phyloP scores from a whole-genome alignment of 2,329 filamentous ascomycete species.

The Blumeria hordei region DNA sequence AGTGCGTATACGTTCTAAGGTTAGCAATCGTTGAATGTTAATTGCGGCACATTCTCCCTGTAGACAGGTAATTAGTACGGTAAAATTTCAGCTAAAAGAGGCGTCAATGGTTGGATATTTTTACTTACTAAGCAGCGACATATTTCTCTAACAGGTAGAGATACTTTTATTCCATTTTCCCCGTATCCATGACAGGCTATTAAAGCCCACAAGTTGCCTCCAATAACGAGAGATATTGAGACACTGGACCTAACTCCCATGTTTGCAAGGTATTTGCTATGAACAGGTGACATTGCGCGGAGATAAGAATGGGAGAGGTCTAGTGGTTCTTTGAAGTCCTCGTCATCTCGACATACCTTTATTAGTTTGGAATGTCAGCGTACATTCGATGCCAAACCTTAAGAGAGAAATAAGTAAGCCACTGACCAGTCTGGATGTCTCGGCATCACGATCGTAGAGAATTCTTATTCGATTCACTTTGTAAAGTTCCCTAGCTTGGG shows the following conservation, averaged over 20 bases:
- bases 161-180: constrained; percentile 51
- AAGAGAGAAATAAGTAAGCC: not conserved
- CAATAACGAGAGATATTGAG: constrained; percentile 51
- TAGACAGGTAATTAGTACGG: not conserved
- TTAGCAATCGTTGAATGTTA: constrained; percentile 8
- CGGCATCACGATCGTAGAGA: constrained; percentile 58
- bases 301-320: constrained; percentile 70
- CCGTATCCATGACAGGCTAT: constrained; percentile 72
- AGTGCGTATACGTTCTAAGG: constrained; percentile 6
- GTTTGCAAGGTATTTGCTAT: constrained; percentile 62
- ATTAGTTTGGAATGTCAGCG: not conserved
- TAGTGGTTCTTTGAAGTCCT: constrained; percentile 48
- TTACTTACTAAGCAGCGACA: constrained; percentile 42
- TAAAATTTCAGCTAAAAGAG: too few species aligned
- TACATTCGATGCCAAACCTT: not conserved
- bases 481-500: constrained; percentile 64
- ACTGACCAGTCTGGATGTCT: constrained; percentile 40
- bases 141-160: constrained; percentile 74
- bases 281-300: constrained; percentile 70
- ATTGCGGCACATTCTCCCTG: constrained; percentile 7
- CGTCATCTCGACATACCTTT: constrained; percentile 39
- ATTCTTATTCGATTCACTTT: constrained; percentile 71
- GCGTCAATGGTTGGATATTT: not conserved
- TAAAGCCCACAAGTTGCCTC: constrained; percentile 63
- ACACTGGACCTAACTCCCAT: constrained; percentile 80